phyloP scores from a whole-genome alignment of 768 basidiomycete genomes.

The Exidia glandulosa region DNA sequence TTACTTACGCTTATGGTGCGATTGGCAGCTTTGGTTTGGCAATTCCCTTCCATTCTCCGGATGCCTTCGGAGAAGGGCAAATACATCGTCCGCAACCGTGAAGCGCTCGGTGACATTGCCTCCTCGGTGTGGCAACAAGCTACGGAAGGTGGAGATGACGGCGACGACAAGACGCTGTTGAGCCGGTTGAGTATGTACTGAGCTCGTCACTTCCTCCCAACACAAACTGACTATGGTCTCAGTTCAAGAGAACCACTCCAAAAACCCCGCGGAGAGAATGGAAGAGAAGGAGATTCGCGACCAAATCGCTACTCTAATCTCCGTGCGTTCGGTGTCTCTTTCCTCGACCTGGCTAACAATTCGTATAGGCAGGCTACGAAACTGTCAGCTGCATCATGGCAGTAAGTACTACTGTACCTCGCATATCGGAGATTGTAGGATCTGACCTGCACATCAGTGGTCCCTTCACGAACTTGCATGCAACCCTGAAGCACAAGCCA shows the following conservation, averaged over 20 bases:
- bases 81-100: conserved; percentile 2
- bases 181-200: neutral
- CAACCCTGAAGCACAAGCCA: conserved; percentile 38
- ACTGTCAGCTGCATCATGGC: conserved; percentile 24
- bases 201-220: neutral
- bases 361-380: conserved; percentile 27
- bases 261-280: conserved; percentile 2
- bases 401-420: neutral
- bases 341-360: neutral
- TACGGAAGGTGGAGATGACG: conserved; percentile 1
- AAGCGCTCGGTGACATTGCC: conserved; percentile 6
- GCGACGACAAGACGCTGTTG: neutral
- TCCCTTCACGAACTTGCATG: conserved; percentile 49
- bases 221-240: too few relatives aligned
- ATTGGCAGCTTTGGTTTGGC: conserved; percentile 5
- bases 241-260: neutral
- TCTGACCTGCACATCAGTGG: conserved; percentile 34
- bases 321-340: neutral
- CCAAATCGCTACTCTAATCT: conserved; percentile 5
- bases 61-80: conserved; percentile 7
- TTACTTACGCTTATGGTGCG: neutral
- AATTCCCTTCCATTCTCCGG: conserved; percentile 6
- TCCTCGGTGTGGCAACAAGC: conserved; percentile 4
- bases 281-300: conserved; percentile 6
- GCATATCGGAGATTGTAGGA: neutral